phyloP scores from a whole-genome alignment of 805 yeast species.

The Candida vartiovaarae region DNA sequence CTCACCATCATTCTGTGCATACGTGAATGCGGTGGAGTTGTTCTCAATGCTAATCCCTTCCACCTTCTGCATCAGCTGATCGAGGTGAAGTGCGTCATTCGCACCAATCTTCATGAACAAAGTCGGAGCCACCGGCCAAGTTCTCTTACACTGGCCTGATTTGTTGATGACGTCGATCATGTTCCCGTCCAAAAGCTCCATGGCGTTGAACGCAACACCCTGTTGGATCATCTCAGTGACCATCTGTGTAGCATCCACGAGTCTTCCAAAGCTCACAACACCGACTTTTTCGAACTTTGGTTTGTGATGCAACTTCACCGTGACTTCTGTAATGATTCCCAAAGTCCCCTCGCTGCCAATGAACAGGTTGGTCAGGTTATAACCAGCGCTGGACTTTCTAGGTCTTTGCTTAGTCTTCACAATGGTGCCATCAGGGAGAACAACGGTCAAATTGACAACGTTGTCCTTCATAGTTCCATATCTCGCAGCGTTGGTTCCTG shows the following conservation, averaged over 20 bases:
- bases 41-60: constrained; percentile 41
- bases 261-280: constrained; percentile 59
- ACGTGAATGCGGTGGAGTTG: constrained; percentile 45
- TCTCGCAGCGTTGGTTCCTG: constrained; percentile 69
- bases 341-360: constrained; percentile 74
- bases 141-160: constrained; percentile 43
- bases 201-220: constrained; percentile 62
- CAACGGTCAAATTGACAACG: constrained; percentile 59
- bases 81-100: constrained; percentile 28
- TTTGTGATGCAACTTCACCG: constrained; percentile 57
- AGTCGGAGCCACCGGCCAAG: constrained; percentile 51
- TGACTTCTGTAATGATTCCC: constrained; percentile 71
- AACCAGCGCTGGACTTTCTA: constrained; percentile 60
- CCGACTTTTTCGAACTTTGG: constrained; percentile 60
- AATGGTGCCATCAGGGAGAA: constrained; percentile 70
- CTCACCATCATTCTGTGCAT: constrained; percentile 51
- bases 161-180: constrained; percentile 59
- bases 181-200: constrained; percentile 64
- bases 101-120: constrained; percentile 59
- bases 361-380: constrained; percentile 62
- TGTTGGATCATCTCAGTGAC: constrained; percentile 51
- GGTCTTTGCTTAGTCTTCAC: constrained; percentile 68
- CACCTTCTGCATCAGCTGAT: constrained; percentile 39
- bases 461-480: constrained; percentile 81
- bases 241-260: constrained; percentile 63